A percentile compares a stretch with the other conserved stretches of the same genome.
Conservation (phyloP, 2,329 filamentous ascomycete species). For the Ceratocystis colombiana region DNA sequence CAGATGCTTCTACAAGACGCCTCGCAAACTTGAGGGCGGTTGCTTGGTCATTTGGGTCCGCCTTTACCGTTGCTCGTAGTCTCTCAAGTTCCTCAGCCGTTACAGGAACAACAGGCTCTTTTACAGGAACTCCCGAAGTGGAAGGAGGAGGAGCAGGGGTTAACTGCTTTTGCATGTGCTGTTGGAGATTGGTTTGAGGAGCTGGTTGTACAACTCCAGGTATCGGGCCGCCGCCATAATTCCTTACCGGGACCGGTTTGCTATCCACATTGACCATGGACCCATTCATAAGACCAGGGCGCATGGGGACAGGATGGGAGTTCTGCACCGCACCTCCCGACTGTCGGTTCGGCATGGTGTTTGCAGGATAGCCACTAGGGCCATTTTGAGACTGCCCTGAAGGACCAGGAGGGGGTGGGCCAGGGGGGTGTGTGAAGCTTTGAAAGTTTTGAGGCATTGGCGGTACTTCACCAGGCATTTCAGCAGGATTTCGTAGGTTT, state of each 20-base stretch:
- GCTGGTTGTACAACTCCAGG: constrained; percentile 35
- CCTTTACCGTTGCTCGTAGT: constrained; percentile 58
- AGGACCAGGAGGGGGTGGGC: constrained; percentile 15
- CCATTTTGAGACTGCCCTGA: background rate
- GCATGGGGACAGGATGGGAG: constrained; percentile 52
- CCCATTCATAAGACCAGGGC: constrained; percentile 52
- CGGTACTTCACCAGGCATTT: constrained; percentile 58
- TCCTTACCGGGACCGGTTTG: constrained; percentile 50
- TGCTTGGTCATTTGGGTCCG: constrained; percentile 61
- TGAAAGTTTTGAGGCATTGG: constrained; percentile 33
- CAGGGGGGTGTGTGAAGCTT: constrained; percentile 14
- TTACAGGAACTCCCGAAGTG: constrained; percentile 24
- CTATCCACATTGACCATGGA: constrained; percentile 46
- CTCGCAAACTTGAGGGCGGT: constrained; percentile 66
- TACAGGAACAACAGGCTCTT: constrained; percentile 45
- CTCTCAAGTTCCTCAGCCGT: constrained; percentile 69
- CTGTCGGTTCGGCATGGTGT: constrained; percentile 16
- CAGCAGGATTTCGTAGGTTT: constrained; percentile 58
- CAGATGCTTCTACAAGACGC: constrained; percentile 74
- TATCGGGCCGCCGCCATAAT: constrained; percentile 35
- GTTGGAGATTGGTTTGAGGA: constrained; percentile 31
- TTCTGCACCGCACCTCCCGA: constrained; percentile 18
- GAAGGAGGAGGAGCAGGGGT: constrained; percentile 28
- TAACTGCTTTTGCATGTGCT: constrained; percentile 29
- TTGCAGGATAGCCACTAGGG: constrained; percentile 11